Evolutionary conservation across 257 asterid species (phyloP).

Genomic region (Solanum infundibuliforme): DNA sequence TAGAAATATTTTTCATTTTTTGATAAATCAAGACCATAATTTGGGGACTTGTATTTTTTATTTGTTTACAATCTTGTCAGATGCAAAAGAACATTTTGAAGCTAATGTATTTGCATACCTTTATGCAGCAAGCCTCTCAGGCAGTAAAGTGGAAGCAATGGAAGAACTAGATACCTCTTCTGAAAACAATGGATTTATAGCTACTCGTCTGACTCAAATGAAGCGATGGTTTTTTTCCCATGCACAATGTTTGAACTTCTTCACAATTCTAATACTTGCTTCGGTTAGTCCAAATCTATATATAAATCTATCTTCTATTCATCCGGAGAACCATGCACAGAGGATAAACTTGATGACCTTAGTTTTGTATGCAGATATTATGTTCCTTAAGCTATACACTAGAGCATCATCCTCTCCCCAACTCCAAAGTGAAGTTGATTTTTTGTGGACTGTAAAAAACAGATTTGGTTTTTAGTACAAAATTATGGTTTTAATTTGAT

Average conservation of each 20-base stretch:
- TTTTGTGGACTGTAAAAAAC: neutral
- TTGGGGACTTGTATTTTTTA: neutral
- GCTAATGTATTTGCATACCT: neutral
- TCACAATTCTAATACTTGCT: constrained; percentile 68
- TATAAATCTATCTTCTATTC: neutral
- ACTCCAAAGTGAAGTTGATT: neutral
- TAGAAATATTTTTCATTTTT: neutral
- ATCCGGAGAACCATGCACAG: neutral
- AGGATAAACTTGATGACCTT: neutral
- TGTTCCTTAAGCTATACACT: neutral
- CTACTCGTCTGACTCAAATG: constrained; percentile 27
- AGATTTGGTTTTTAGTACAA: neutral
- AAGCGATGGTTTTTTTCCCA: constrained; percentile 66
- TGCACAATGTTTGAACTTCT: constrained; percentile 64
- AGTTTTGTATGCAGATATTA: neutral
- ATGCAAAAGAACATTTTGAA: neutral
- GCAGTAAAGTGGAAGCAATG: constrained; percentile 44
- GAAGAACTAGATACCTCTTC: constrained; percentile 41
- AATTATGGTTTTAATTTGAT: neutral
- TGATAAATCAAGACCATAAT: neutral
- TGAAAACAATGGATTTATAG: constrained; percentile 35
- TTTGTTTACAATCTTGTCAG: neutral
- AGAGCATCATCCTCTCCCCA: neutral
- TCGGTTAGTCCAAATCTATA: constrained; percentile 41
- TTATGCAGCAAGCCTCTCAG: constrained; percentile 58